Evolutionary conservation across 1,139 yeast species (phyloP).

Genomic region (Candida mesenterica): DNA sequence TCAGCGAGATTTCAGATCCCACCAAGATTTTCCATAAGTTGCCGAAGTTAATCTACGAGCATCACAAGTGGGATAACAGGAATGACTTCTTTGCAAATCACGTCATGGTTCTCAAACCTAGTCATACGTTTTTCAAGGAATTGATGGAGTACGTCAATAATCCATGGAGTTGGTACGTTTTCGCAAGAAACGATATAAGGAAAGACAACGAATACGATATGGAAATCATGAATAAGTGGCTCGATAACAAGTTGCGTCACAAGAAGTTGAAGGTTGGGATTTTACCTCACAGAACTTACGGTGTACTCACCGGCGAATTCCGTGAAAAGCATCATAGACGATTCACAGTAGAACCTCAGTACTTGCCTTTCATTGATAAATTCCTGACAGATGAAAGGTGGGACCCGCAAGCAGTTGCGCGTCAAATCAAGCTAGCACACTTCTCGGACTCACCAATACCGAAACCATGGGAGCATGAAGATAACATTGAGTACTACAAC

Average conservation of each 20-base stretch:
- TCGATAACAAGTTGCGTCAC: conserved; percentile 16
- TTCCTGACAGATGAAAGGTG: conserved; percentile 22
- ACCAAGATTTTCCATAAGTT: conserved; percentile 9
- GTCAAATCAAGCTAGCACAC: conserved; percentile 32
- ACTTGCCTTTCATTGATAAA: conserved; percentile 28
- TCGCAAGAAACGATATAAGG: conserved; percentile 21
- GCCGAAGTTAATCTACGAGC: conserved; percentile 24
- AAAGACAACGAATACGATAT: conserved; percentile 41
- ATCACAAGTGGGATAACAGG: conserved; percentile 31
- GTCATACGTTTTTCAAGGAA: conserved; percentile 23
- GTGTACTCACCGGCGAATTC: conserved; percentile 51
- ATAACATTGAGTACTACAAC: conserved; percentile 21
- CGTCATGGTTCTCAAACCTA: conserved; percentile 48
- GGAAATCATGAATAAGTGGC: conserved; percentile 46
- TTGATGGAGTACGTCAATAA: conserved; percentile 29
- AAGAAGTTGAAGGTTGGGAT: conserved; percentile 29
- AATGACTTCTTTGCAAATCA: conserved; percentile 40
- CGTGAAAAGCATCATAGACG: conserved; percentile 27
- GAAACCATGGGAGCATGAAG: conserved; percentile 40
- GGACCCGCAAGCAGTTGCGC: conserved; percentile 24
- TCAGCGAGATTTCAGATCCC: conserved; percentile 5
- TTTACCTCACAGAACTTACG: conserved; percentile 47
- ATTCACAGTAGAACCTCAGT: conserved; percentile 32
- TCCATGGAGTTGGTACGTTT: conserved; percentile 34
- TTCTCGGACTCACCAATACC: conserved; percentile 49